Conservation (phyloP, 2,329 filamentous ascomycete species). For the Zymoseptoria brevis region DNA sequence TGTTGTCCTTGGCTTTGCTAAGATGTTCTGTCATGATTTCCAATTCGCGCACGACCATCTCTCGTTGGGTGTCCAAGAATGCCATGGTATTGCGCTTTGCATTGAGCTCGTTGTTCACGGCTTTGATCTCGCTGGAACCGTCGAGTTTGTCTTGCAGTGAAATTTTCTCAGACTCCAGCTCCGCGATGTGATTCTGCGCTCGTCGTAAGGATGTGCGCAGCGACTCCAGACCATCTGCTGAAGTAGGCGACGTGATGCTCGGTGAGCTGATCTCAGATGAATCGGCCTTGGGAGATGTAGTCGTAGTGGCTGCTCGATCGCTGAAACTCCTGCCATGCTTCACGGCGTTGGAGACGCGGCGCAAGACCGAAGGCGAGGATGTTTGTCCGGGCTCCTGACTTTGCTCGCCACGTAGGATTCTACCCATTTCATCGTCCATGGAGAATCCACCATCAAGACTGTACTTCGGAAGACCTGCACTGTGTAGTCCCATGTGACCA, state of each 20-base stretch:
- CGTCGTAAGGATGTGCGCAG: conserved; percentile 16
- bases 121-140: conserved; percentile 56
- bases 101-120: conserved; percentile 75
- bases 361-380: conserved; percentile 61
- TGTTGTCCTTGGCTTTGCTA: conserved; percentile 74
- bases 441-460: conserved; percentile 81
- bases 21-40: conserved; percentile 85
- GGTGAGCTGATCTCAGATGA: conserved; percentile 31
- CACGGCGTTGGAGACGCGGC: conserved; percentile 85
- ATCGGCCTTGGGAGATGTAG: conserved; percentile 32
- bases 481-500: conserved; percentile 22
- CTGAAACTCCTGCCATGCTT: conserved; percentile 87
- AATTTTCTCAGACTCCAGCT: conserved; percentile 73
- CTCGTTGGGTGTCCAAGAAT: conserved; percentile 84
- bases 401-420: conserved; percentile 67
- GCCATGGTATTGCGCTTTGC: conserved; percentile 96
- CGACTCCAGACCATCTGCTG: conserved; percentile 15
- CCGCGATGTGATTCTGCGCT: conserved; percentile 50
- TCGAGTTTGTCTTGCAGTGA: conserved; percentile 46
- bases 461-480: conserved; percentile 37
- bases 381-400: conserved; percentile 32
- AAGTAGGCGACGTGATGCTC: conserved; percentile 16
- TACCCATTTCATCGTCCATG: conserved; percentile 91
- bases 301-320: conserved; percentile 38
- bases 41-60: conserved; percentile 88